Evolutionary conservation across 768 basidiomycete species (phyloP).

Genomic region (Gloeophyllum trabeum): DNA sequence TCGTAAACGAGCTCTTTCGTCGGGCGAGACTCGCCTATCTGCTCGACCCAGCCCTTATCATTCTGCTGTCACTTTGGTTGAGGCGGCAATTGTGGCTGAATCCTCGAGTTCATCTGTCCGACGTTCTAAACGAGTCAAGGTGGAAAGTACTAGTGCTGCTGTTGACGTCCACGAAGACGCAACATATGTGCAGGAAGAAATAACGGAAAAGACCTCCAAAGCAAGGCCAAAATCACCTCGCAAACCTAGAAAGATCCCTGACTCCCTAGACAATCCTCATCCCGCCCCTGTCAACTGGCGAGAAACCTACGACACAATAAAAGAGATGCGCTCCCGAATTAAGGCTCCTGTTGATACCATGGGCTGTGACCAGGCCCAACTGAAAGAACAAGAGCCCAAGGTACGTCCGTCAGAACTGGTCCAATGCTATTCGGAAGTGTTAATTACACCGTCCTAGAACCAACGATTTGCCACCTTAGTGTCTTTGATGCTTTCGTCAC

Average conservation of each 20-base stretch:
- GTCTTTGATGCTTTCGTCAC: conserved; percentile 90
- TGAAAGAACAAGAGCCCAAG: conserved; percentile 52
- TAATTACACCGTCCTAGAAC: conserved; percentile 33
- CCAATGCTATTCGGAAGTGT: conserved; percentile 4
- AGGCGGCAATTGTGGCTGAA: conserved; percentile 1
- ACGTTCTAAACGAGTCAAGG: conserved; percentile 5
- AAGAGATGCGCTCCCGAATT: conserved; percentile 60
- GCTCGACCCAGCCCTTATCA: neutral
- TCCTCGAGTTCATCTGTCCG: conserved; percentile 5
- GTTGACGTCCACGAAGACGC: no score
- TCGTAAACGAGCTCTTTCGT: neutral
- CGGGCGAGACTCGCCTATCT: neutral
- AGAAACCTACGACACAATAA: conserved; percentile 61
- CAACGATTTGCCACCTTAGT: conserved; percentile 78
- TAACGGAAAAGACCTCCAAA: no score
- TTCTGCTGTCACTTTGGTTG: neutral
- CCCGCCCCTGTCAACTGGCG: conserved; percentile 58
- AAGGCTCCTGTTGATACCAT: conserved; percentile 88
- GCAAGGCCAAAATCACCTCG: conserved; percentile 26
- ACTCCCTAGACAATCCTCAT: conserved; percentile 46
- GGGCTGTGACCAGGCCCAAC: conserved; percentile 72
- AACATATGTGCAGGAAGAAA: no score
- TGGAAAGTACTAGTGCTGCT: no score
- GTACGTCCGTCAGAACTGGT: conserved; percentile 24
- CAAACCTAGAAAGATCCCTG: conserved; percentile 47